Base-by-base conservation (phyloP, 1,284 basidiomycete genomes). In the Heterobasidion annosum region DNA sequence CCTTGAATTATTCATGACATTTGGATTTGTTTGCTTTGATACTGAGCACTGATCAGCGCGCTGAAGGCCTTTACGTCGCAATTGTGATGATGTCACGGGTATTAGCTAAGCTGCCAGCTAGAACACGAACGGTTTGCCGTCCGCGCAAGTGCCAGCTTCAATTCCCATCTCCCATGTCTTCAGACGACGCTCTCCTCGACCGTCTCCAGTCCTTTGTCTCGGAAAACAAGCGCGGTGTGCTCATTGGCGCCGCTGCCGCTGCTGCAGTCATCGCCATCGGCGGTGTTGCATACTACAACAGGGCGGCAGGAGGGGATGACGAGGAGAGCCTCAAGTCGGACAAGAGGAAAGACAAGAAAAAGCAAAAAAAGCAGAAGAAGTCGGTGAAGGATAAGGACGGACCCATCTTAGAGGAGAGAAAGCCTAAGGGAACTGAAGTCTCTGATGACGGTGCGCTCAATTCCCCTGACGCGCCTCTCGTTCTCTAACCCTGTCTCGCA, bases 241-340 rank as follows among this genome's bases (percentile, higher is more conserved):
- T 90, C 52, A 70, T 89, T 57, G 82, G 83, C 4, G 77, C 83
- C 0, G 85, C 83, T 1, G 86, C 85, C 0, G 85, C 84, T 40
- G 82, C 83, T 50, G 37, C 25, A 25, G 25, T 25, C 25, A 73
- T 88, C 58, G 91, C 85, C 48, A 84, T 82, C 43, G 88, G 86
- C 51, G 90, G 87, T 50, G 85, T 82, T 49, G 86, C 83, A 32
- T 93, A 92, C 70, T 90, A 88, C 66, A 80, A 50, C 79, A 82
- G 40, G 65, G 64, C 61, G 68, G 59, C 57, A 59, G 57, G 59
- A 33, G 65, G 64, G 44, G 74, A 76, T 65, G 62, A 68, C 55
- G 77, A 78, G 68, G 80, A 77, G 70, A 75, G 70, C 59, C 75
- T 75, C 61, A 79, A 67, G 60, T 67, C 76, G 66, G 76, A 77